Evolutionary conservation across 2,329 filamentous ascomycete species (phyloP).

Genomic region (Sordariomycetes sp.): DNA sequence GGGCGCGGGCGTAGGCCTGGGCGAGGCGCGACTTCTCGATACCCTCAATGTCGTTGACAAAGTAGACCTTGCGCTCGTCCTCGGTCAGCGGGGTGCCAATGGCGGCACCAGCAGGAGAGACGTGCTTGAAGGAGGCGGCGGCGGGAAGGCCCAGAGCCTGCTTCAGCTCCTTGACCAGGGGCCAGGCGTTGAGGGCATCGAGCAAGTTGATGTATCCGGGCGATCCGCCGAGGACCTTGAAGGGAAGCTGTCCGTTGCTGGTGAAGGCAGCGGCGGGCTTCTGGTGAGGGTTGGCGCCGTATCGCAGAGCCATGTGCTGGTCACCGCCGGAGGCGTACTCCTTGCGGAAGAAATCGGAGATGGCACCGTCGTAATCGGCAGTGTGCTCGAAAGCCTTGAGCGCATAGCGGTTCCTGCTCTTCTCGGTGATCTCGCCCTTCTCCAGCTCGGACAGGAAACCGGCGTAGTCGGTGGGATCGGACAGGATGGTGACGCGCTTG

Average conservation of each 20-base stretch:
- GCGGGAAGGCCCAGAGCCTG: conserved; percentile 78
- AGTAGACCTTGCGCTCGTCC: conserved; percentile 94
- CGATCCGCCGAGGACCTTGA: conserved; percentile 82
- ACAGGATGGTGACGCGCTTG: conserved; percentile 87
- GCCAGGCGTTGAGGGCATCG: conserved; percentile 94
- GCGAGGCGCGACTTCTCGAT: conserved; percentile 80
- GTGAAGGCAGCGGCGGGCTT: conserved; percentile 87
- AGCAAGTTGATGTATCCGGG: conserved; percentile 97
- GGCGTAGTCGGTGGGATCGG: conserved; percentile 86
- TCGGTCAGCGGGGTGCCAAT: conserved; percentile 81
- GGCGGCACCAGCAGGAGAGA: conserved; percentile 91
- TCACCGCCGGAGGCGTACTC: conserved; percentile 81
- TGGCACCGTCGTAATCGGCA: conserved; percentile 90
- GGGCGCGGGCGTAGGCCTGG: conserved; percentile 90
- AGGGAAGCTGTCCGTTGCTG: conserved; percentile 67
- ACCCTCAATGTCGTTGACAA: conserved; percentile 90
- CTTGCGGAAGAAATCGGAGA: conserved; percentile 95
- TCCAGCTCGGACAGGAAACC: conserved; percentile 89
- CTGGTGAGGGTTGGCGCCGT: conserved; percentile 96
- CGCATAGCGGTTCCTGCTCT: conserved; percentile 79
- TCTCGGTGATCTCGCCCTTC: conserved; percentile 75
- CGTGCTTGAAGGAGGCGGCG: conserved; percentile 97
- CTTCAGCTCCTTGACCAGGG: conserved; percentile 92
- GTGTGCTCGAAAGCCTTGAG: conserved; percentile 99
- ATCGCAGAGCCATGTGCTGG: conserved; percentile 79